A percentile compares a stretch with the other conserved stretches of the same genome.
These are phyloP conservation scores for Carallia pectinifolia DNA, from an alignment of 345 rosid species.

Conservation along the genomic window DNA sequence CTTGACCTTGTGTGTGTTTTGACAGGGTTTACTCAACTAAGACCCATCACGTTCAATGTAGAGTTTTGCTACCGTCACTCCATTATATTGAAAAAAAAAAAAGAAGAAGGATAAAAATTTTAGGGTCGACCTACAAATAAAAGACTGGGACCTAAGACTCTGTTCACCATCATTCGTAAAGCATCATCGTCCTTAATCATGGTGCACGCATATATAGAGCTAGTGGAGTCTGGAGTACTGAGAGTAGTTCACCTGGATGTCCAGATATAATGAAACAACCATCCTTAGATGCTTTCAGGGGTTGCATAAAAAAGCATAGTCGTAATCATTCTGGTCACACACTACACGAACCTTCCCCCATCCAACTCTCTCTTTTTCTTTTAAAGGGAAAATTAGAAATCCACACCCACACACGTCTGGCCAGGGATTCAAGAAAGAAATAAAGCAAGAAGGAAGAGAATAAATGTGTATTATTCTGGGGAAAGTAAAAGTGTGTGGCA, in stretches of 20 bases:
- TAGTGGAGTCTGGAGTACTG: neutral
- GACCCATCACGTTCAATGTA: too few species aligned
- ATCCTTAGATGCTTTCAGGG: neutral
- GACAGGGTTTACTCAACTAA: too few species aligned
- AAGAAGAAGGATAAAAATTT: too few species aligned
- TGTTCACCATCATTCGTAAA: neutral
- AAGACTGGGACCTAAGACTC: neutral
- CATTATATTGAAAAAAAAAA: too few species aligned
- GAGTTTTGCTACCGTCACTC: too few species aligned
- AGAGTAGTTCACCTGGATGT: constrained; percentile 3
- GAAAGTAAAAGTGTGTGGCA: constrained; percentile 30
- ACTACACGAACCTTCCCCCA: neutral
- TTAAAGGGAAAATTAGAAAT: too few species aligned
- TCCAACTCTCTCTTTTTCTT: too few species aligned
- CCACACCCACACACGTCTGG: constrained; percentile 14
- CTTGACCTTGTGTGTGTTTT: too few species aligned
- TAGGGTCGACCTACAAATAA: too few species aligned
- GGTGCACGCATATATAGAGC: neutral
- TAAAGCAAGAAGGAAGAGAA: neutral
- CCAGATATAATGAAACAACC: neutral
- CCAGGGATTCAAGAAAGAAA: constrained; percentile 10
- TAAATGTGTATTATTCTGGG: constrained; percentile 26
- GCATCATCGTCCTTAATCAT: neutral
- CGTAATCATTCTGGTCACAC: constrained; percentile 4
- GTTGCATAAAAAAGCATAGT: neutral